Evolutionary conservation across 78 protist species (phyloP).

Genomic region (Acrasis kona): DNA sequence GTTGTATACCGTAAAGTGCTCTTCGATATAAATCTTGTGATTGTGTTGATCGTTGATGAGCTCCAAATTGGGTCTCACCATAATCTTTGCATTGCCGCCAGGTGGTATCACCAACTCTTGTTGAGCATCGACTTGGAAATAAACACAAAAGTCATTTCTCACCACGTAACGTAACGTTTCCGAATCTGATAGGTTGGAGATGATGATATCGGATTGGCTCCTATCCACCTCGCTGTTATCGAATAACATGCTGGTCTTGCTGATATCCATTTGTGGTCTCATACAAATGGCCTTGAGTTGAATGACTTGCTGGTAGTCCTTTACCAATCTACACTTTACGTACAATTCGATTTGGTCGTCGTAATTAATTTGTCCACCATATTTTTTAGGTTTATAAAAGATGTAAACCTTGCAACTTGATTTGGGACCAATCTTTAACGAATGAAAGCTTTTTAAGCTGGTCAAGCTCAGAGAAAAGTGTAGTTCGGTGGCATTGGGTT

Average conservation of each 20-base stretch:
- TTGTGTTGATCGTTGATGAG: background rate
- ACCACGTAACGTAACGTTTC: background rate
- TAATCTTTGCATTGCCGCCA: background rate
- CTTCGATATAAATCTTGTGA: background rate
- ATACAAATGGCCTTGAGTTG: background rate
- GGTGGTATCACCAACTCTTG: background rate
- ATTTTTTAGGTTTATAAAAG: background rate
- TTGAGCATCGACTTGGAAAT: background rate
- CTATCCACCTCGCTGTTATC: background rate
- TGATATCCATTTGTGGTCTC: background rate
- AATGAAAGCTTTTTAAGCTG: background rate
- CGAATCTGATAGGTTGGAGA: background rate
- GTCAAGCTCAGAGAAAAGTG: background rate
- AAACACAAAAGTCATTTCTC: background rate
- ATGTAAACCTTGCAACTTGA: background rate
- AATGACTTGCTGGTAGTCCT: background rate
- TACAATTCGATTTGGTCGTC: background rate
- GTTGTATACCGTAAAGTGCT: background rate
- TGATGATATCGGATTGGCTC: background rate
- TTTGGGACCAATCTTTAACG: background rate
- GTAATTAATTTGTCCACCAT: background rate
- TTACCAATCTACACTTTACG: background rate
- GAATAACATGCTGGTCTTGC: background rate
- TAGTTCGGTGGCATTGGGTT: background rate
- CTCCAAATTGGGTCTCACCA: background rate